Evolutionary conservation across 1,139 yeast species (phyloP).

Genomic region (Diutina ranongensis): DNA sequence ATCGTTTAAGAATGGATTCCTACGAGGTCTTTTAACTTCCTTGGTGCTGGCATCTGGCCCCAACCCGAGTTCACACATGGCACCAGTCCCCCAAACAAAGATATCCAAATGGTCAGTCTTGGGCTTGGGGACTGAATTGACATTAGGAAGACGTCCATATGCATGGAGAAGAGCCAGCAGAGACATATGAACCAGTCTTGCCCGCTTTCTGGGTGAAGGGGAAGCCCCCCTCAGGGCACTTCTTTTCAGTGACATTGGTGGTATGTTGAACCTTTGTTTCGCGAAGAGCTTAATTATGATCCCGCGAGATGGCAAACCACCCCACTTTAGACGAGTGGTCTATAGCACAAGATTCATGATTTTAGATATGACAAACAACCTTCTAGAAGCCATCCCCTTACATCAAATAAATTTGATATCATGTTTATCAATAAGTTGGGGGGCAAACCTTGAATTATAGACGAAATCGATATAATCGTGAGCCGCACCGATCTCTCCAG

Average conservation of each 20-base stretch:
- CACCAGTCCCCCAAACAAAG: slow-evolving; percentile 93
- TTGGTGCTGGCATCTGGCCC: slow-evolving; percentile 84
- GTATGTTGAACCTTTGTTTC: too few species aligned
- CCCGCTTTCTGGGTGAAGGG: slow-evolving; percentile 4
- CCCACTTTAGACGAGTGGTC: too few species aligned
- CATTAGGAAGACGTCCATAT: neutral
- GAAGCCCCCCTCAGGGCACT: neutral
- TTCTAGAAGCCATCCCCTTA: too few species aligned
- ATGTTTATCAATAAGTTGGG: too few species aligned
- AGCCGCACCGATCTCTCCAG: neutral
- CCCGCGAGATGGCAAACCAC: too few species aligned
- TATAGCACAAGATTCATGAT: too few species aligned
- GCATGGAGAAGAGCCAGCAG: neutral
- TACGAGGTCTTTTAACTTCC: slow-evolving; percentile 90
- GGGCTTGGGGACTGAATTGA: slow-evolving; percentile 2
- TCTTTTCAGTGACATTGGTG: neutral
- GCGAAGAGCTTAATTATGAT: too few species aligned
- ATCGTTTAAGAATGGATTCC: slow-evolving; percentile 61
- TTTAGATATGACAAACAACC: too few species aligned
- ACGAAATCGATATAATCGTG: too few species aligned
- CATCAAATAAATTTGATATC: too few species aligned
- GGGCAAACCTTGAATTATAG: too few species aligned
- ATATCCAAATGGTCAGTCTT: slow-evolving; percentile 50
- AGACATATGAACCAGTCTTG: neutral
- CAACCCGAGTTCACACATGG: slow-evolving; percentile 92